phyloP scores from a whole-genome alignment of 129 eudicot species.

The Chrysanthemum seticuspe region DNA sequence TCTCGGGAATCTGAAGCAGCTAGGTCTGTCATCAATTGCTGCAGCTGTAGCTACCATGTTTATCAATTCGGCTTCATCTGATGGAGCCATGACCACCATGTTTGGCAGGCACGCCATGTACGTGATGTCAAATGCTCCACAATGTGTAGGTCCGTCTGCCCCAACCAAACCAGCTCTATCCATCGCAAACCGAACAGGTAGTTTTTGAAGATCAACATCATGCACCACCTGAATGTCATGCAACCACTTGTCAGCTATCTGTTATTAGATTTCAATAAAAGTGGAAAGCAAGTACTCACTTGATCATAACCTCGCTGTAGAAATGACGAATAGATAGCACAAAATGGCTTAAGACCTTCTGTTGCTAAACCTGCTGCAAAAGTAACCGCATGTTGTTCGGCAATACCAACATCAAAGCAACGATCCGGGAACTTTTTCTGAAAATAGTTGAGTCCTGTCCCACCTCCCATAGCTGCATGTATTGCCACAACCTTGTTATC shows the following conservation, averaged over 20 bases:
- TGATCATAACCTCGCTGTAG: slow-evolving; percentile 86
- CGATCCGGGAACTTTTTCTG: slow-evolving; percentile 72
- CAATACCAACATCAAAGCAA: slow-evolving; percentile 89
- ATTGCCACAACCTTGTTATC: slow-evolving; percentile 70
- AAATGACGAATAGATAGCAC: slow-evolving; percentile 85
- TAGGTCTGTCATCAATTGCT: slow-evolving; percentile 78
- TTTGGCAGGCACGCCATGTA: slow-evolving; percentile 93
- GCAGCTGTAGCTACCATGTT: slow-evolving; percentile 92
- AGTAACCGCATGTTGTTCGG: slow-evolving; percentile 90
- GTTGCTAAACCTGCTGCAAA: slow-evolving; percentile 90
- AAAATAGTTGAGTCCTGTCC: slow-evolving; percentile 84
- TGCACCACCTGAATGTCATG: slow-evolving; percentile 59
- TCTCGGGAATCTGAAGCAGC: slow-evolving; percentile 82
- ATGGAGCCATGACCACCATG: slow-evolving; percentile 95
- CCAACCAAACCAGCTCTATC: slow-evolving; percentile 92
- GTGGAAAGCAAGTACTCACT: slow-evolving; percentile 32
- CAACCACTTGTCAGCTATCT: not conserved
- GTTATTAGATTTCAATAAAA: not conserved
- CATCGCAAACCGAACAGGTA: slow-evolving; percentile 89
- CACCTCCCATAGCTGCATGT: slow-evolving; percentile 97
- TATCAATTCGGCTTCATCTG: slow-evolving; percentile 85
- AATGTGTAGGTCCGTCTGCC: slow-evolving; percentile 92
- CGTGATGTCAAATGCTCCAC: slow-evolving; percentile 88
- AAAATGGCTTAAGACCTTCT: slow-evolving; percentile 87
- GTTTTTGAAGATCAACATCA: slow-evolving; percentile 82